Percentiles rank a stretch among this genome's conserved stretches.
phyloP scores from a whole-genome alignment of 805 yeast species.

The Yamadazyma takamatsuzukensis region DNA sequence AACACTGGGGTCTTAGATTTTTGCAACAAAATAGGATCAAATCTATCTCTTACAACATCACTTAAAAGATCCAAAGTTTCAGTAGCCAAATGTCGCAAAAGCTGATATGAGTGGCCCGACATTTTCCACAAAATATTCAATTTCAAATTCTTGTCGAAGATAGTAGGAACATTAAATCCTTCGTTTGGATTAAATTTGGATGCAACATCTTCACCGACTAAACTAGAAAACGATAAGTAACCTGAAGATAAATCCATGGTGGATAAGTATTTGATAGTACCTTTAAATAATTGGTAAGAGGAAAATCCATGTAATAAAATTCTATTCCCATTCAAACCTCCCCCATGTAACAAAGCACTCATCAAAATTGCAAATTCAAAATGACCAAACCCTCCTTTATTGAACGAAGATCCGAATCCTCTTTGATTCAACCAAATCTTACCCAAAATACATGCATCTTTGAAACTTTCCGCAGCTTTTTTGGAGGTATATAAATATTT shows the following conservation, averaged over 20 bases:
- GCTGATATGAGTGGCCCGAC: constrained; percentile 61
- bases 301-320: constrained; percentile 84
- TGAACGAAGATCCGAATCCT: constrained; percentile 63
- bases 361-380: constrained; percentile 82
- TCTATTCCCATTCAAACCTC: constrained; percentile 71
- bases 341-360: constrained; percentile 81
- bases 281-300: constrained; percentile 89
- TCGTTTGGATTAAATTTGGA: constrained; percentile 44
- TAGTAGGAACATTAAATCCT: constrained; percentile 71
- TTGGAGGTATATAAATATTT: constrained; percentile 73
- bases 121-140: constrained; percentile 80
- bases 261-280: constrained; percentile 77
- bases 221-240: constrained; percentile 62
- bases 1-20: constrained; percentile 51
- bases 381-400: constrained; percentile 83
- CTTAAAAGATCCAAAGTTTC: constrained; percentile 66
- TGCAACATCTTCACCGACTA: constrained; percentile 40
- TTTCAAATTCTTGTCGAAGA: constrained; percentile 72
- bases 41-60: constrained; percentile 81
- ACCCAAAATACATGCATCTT: constrained; percentile 84
- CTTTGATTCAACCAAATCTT: constrained; percentile 88
- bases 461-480: constrained; percentile 74
- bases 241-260: constrained; percentile 70
- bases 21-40: constrained; percentile 69
- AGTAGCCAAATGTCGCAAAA: constrained; percentile 61